A percentile compares a stretch with the other conserved stretches of the same genome.
These are phyloP conservation scores for Arthrobotrys entomopaga DNA, from an alignment of 2,329 filamentous ascomycete genomes.

Conservation along the genomic window DNA sequence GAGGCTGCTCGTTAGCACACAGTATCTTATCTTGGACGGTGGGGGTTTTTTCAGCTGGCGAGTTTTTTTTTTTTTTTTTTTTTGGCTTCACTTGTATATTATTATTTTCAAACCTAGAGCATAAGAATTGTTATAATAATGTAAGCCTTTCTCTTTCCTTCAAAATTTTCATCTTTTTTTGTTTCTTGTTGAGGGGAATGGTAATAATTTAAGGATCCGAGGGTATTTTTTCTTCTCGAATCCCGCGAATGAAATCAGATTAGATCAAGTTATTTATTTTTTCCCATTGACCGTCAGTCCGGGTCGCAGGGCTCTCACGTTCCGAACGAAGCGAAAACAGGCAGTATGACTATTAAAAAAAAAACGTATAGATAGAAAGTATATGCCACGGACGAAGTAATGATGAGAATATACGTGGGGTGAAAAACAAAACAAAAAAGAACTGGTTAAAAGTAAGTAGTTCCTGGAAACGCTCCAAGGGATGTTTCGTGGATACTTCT, in stretches of 20 bases:
- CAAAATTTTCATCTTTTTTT: neutral
- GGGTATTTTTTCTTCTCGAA: neutral
- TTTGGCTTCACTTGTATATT: slow-evolving; percentile 39
- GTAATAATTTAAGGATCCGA: neutral
- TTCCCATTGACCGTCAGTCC: slow-evolving; percentile 2
- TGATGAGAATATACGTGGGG: slow-evolving; percentile 21
- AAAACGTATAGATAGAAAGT: neutral
- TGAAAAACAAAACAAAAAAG: neutral
- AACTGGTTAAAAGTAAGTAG: too few relatives aligned
- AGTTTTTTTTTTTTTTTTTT: slow-evolving; percentile 10
- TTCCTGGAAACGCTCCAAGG: slow-evolving; percentile 2
- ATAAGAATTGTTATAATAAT: slow-evolving; percentile 3
- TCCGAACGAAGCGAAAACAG: slow-evolving; percentile 39
- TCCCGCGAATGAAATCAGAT: slow-evolving; percentile 31
- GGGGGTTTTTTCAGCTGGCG: neutral
- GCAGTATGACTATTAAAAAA: neutral
- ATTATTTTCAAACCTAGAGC: slow-evolving; percentile 3
- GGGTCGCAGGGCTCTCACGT: slow-evolving; percentile 46
- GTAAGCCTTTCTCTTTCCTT: neutral
- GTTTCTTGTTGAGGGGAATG: neutral
- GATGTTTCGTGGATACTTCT: slow-evolving; percentile 28
- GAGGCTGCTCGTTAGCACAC: neutral
- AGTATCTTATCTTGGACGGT: slow-evolving; percentile 1
- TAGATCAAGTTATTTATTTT: slow-evolving; percentile 56
- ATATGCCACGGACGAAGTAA: slow-evolving; percentile 31